These are phyloP conservation scores for Coleophoma cylindrospora DNA, from an alignment of 2,329 filamentous ascomycete species.

Conservation along the genomic window DNA sequence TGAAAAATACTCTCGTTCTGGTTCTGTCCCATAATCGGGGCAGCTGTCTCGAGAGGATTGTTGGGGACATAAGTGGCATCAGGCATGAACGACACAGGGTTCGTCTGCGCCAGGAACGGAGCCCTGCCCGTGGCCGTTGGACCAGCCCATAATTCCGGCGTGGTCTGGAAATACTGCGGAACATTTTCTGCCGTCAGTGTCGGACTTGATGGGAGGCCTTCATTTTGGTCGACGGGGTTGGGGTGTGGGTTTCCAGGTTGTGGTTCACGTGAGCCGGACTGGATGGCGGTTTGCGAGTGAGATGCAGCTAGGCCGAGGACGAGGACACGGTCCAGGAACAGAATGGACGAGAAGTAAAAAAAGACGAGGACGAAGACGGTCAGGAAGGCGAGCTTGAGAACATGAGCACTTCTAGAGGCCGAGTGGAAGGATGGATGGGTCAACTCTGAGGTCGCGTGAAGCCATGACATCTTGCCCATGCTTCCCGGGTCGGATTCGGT, in stretches of 20 bases:
- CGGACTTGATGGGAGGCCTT: neutral
- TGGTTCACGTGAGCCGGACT: neutral
- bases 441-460: neutral
- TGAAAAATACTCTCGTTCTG: constrained; percentile 64
- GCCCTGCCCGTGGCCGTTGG: constrained; percentile 66
- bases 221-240: neutral
- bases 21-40: constrained; percentile 58
- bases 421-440: neutral
- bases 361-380: constrained; percentile 1
- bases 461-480: neutral
- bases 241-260: neutral
- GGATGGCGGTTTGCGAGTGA: neutral
- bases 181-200: constrained; percentile 30
- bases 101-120: constrained; percentile 68
- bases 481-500: neutral
- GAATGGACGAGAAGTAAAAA: constrained; percentile 13
- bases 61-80: constrained; percentile 62
- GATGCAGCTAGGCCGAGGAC: neutral
- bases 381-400: constrained; percentile 3
- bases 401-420: neutral
- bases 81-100: constrained; percentile 55
- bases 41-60: constrained; percentile 63
- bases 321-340: constrained; percentile 4
- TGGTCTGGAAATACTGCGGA: constrained; percentile 60
- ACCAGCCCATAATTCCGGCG: constrained; percentile 54